Conservation (phyloP, 768 basidiomycete genomes). For the Nidularia pulvinata region DNA sequence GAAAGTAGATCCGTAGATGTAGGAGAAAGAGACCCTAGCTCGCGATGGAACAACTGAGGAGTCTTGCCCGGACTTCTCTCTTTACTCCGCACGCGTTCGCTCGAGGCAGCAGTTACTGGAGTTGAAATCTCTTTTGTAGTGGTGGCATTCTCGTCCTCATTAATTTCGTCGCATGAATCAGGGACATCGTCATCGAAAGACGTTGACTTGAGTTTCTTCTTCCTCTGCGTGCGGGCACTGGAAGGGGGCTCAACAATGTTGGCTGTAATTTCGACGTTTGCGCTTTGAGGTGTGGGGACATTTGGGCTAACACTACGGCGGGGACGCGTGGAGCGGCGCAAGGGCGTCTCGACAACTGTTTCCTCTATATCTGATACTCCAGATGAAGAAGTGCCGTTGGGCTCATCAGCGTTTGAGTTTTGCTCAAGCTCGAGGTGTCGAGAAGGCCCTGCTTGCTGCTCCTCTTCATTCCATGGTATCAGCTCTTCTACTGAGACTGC, state of each 20-base stretch:
- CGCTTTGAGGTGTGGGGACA: constrained; percentile 10
- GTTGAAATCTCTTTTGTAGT: neutral
- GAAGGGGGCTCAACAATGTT: constrained; percentile 8
- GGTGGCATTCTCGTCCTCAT: neutral
- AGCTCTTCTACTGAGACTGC: too few species aligned
- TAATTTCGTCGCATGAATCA: constrained; percentile 1
- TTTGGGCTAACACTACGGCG: constrained; percentile 29
- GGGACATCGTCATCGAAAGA: constrained; percentile 11
- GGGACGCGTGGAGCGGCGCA: constrained; percentile 37
- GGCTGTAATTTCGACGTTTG: neutral
- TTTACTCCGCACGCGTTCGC: neutral
- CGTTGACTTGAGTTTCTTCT: constrained; percentile 7
- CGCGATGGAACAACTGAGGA: constrained; percentile 25
- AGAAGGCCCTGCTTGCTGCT: too few species aligned
- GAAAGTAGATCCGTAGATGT: constrained; percentile 36
- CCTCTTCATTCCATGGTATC: too few species aligned
- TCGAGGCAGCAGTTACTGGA: neutral
- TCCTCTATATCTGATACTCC: too few species aligned
- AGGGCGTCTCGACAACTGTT: constrained; percentile 12
- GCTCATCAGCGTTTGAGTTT: too few species aligned
- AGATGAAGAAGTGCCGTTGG: too few species aligned
- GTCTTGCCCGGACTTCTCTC: constrained; percentile 15
- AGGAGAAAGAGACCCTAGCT: constrained; percentile 61
- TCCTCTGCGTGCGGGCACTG: constrained; percentile 15
- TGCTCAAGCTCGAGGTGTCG: too few species aligned